phyloP scores from a whole-genome alignment of 805 yeast species.

The Kazachstania taianensis region DNA sequence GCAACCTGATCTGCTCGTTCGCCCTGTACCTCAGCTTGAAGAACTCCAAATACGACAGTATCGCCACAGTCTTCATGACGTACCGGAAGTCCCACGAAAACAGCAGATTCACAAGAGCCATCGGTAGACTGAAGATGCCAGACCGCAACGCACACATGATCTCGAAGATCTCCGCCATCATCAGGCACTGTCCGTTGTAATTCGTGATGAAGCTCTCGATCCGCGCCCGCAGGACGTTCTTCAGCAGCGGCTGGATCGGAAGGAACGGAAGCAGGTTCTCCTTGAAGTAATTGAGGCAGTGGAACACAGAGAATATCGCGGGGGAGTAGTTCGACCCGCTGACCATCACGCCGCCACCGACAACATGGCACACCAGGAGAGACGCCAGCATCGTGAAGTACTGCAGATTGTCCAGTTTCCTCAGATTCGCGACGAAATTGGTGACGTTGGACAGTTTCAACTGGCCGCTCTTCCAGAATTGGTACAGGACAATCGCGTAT shows the following conservation, averaged over 20 bases:
- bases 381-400: slow-evolving; percentile 40
- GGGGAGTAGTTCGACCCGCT: slow-evolving; percentile 49
- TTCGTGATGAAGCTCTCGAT: slow-evolving; percentile 29
- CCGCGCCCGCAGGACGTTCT: slow-evolving; percentile 21
- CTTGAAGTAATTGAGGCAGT: slow-evolving; percentile 49
- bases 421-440: slow-evolving; percentile 21
- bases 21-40: slow-evolving; percentile 52
- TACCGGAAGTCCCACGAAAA: slow-evolving; percentile 21
- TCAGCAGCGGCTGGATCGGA: slow-evolving; percentile 27
- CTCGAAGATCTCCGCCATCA: slow-evolving; percentile 39
- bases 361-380: slow-evolving; percentile 35
- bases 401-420: slow-evolving; percentile 48
- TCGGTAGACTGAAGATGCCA: slow-evolving; percentile 32
- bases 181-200: slow-evolving; percentile 36
- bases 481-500: slow-evolving; percentile 52
- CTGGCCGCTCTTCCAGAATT: slow-evolving; percentile 39
- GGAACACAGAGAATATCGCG: slow-evolving; percentile 53
- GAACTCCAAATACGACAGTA: slow-evolving; percentile 42
- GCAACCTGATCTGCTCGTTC: slow-evolving; percentile 42
- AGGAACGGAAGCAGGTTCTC: slow-evolving; percentile 43
- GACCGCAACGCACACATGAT: slow-evolving; percentile 33
- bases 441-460: slow-evolving; percentile 21
- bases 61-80: slow-evolving; percentile 30
- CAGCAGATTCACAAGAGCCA: slow-evolving; percentile 31
- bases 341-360: slow-evolving; percentile 31